phyloP scores from a whole-genome alignment of 208 protist genomes.

The Acanthamoeba divionensis region DNA sequence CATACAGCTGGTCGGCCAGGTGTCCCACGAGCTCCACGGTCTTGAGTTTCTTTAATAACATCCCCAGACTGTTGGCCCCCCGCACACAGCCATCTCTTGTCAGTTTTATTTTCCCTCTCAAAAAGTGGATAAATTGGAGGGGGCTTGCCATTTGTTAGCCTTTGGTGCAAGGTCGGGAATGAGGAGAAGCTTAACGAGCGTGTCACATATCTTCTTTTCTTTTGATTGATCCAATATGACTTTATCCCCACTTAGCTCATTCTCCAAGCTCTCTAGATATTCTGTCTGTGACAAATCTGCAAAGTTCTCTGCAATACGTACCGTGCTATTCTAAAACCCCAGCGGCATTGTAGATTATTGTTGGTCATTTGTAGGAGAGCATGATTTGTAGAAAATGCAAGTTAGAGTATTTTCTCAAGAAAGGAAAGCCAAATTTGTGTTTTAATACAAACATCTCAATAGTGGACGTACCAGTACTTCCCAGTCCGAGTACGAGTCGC shows the following conservation, averaged over 20 bases:
- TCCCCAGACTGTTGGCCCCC: too few species aligned
- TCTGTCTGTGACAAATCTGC: neutral
- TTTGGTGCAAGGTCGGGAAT: neutral
- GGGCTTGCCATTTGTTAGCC: constrained; percentile 36
- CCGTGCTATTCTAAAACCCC: neutral
- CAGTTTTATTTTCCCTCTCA: too few species aligned
- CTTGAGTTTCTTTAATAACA: too few species aligned
- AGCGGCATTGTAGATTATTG: too few species aligned
- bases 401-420: too few species aligned
- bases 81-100: too few species aligned
- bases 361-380: too few species aligned
- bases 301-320: neutral
- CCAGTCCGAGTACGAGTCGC: too few species aligned
- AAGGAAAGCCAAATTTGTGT: too few species aligned
- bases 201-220: constrained; percentile 28
- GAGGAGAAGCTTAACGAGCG: neutral
- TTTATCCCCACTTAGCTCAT: neutral
- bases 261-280: neutral
- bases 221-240: neutral
- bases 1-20: constrained; percentile 42
- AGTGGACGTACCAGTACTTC: too few species aligned
- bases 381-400: too few species aligned
- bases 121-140: neutral
- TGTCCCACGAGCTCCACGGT: neutral
- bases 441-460: too few species aligned